Evolutionary conservation across 345 rosid genomes (phyloP), one percentile per base, ranked within the genome.

Genomic region (Citrus reticulata): DNA sequence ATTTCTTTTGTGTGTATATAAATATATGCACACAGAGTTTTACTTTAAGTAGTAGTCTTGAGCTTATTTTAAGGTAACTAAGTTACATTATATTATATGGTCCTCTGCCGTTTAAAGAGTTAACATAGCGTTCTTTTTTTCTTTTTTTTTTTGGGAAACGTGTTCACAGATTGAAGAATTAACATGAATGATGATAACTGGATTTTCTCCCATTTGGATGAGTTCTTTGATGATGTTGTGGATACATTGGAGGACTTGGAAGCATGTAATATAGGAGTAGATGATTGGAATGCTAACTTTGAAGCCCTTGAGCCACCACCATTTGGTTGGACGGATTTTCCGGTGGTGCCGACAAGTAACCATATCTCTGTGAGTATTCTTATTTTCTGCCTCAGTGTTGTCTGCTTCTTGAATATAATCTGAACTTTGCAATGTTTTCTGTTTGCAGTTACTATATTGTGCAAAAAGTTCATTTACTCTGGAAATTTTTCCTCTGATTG

Each of bases 301-400:
- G 85, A 88, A 74, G 75, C 79, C 79, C 86, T 95, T n/a, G 90
- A 88, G 65, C 91, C 95, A 34, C 94, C 98, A 6, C 87, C 97
- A 22, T 55, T 89, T 20, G 84, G 88, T n/a, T 79, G 92, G 77
- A 79, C 88, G 0, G 83, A 83, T 70, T 83, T 89, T 32, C 62
- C 91, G 6, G 92, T 77, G 37, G 77, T 71, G 30, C 67, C 73
- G 27, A 80, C 87, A 37, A 73, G 73, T 49, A 62, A 61, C 17
- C 37, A 87, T 2, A 27, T 34, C 64, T 67, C 78, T 83, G 97
- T 93, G 83, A 88, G 94, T 88, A 78, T 67, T 72, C 68, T 59
- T 70, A 54, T 65, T 16, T 46, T 32, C 51, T 8, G 70, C 27
- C 54, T 11, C 5, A 37, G 16, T 32, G 35, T 10, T 51, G 24